A percentile compares a stretch with the other conserved stretches of the same genome.
These are phyloP conservation scores for Emiliania huxleyi DNA, from an alignment of 78 protist genomes.

Conservation along the genomic window DNA sequence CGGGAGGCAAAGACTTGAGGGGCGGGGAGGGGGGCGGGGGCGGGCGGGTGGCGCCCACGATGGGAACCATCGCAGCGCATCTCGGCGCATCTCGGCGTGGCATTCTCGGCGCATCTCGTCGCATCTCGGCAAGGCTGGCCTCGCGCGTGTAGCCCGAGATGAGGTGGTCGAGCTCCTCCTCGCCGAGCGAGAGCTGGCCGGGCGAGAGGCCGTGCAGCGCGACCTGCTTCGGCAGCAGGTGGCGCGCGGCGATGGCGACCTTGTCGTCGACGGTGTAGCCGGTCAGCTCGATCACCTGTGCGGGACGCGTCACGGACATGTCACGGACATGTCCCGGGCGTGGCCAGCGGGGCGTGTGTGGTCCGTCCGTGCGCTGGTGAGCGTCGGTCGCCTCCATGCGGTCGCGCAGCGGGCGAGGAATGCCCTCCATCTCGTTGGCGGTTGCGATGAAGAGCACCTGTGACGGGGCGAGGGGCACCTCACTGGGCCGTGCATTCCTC, in stretches of 20 bases:
- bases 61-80: neutral
- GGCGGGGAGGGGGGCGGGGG: too few relatives aligned
- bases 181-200: too few relatives aligned
- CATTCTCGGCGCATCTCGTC: too few relatives aligned
- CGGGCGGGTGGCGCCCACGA: constrained; percentile 1
- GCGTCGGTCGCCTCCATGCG: constrained; percentile 88
- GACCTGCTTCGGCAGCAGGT: constrained; percentile 69
- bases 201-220: neutral
- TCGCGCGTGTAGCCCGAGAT: constrained; percentile 33
- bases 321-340: too few relatives aligned
- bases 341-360: too few relatives aligned
- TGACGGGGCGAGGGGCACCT: neutral
- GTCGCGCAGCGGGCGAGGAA: constrained; percentile 84
- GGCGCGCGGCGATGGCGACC: constrained; percentile 73
- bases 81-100: too few relatives aligned
- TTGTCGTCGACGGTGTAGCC: constrained; percentile 77
- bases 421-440: constrained; percentile 74
- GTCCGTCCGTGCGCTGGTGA: neutral
- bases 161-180: neutral
- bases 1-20: neutral
- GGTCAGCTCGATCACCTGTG: neutral
- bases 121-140: too few relatives aligned
- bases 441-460: constrained; percentile 85
- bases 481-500: too few relatives aligned
- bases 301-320: too few relatives aligned